phyloP scores from a whole-genome alignment of 2,329 filamentous ascomycete genomes.

The Fusarium azukiicola region DNA sequence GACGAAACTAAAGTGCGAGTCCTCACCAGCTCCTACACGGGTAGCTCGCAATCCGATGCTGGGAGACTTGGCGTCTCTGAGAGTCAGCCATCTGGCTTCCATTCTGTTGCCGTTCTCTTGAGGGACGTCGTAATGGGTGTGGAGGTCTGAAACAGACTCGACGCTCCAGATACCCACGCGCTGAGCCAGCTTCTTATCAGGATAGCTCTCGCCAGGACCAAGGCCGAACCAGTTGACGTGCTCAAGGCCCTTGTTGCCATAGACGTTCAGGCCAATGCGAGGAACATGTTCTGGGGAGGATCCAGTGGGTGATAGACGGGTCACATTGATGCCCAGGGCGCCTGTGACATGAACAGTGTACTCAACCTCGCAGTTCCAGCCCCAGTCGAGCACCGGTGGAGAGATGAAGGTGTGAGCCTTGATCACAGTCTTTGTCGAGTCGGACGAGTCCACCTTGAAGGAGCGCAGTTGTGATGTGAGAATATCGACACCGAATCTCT shows the following conservation, averaged over 20 bases:
- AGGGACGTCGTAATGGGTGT: conserved; percentile 82
- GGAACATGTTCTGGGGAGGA: conserved; percentile 77
- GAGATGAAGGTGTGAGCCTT: conserved; percentile 76
- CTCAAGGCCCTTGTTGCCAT: conserved; percentile 70
- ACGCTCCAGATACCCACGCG: conserved; percentile 71
- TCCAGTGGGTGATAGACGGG: conserved; percentile 68
- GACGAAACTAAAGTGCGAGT: conserved; percentile 71
- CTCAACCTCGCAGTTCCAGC: conserved; percentile 68
- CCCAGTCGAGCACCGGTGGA: conserved; percentile 82
- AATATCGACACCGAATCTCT: conserved; percentile 70
- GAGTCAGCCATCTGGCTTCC: conserved; percentile 77
- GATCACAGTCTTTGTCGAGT: conserved; percentile 70
- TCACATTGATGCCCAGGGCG: conserved; percentile 68
- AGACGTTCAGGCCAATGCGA: conserved; percentile 80
- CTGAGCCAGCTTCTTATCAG: conserved; percentile 80
- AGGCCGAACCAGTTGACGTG: conserved; percentile 79
- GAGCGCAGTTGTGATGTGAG: conserved; percentile 71
- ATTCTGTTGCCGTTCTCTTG: conserved; percentile 85
- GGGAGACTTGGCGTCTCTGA: conserved; percentile 50
- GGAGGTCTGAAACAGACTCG: conserved; percentile 70
- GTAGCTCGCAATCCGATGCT: conserved; percentile 47
- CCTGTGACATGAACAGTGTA: conserved; percentile 75
- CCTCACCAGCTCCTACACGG: conserved; percentile 37
- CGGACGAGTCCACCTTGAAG: conserved; percentile 60
- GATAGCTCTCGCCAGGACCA: conserved; percentile 82